Evolutionary conservation across 2,329 filamentous ascomycete genomes (phyloP).

Genomic region (Botrytis tulipae): DNA sequence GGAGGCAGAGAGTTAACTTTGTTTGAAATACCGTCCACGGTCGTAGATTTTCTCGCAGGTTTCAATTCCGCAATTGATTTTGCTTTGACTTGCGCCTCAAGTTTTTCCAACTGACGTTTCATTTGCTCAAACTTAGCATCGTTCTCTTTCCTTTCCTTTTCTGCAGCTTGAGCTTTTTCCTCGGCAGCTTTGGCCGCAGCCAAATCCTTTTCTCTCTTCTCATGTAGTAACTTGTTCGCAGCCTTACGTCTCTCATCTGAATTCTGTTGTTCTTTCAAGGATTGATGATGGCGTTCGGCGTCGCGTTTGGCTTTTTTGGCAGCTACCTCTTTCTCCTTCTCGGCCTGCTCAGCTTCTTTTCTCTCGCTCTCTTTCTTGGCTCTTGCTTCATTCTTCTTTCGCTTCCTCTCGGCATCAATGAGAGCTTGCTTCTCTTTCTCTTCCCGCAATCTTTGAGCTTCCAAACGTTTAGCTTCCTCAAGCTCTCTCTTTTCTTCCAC

Average conservation of each 20-base stretch:
- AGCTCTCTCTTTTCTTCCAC: constrained; percentile 18
- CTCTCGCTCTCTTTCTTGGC: constrained; percentile 17
- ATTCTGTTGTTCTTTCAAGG: constrained; percentile 4
- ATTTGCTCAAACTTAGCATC: not conserved
- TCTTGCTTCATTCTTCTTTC: constrained; percentile 9
- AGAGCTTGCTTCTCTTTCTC: not conserved
- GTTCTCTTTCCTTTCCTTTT: not conserved
- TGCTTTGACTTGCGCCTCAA: not conserved
- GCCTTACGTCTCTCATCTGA: constrained; percentile 15
- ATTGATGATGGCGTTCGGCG: constrained; percentile 20
- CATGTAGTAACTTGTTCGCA: constrained; percentile 17
- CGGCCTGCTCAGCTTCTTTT: constrained; percentile 14
- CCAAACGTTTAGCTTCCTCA: not conserved
- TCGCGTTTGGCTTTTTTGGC: constrained; percentile 20
- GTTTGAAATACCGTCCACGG: not conserved
- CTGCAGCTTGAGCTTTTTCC: constrained; percentile 10
- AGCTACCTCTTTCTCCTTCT: constrained; percentile 21
- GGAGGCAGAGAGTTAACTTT: too few relatives aligned
- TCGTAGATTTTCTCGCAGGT: not conserved
- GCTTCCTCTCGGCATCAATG: not conserved
- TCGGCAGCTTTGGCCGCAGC: constrained; percentile 14
- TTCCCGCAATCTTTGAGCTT: constrained; percentile 8
- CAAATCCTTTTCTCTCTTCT: constrained; percentile 18
- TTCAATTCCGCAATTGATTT: not conserved
- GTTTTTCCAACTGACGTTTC: not conserved